phyloP scores from a whole-genome alignment of 768 basidiomycete genomes.

The Mycena olivaceomarginata region DNA sequence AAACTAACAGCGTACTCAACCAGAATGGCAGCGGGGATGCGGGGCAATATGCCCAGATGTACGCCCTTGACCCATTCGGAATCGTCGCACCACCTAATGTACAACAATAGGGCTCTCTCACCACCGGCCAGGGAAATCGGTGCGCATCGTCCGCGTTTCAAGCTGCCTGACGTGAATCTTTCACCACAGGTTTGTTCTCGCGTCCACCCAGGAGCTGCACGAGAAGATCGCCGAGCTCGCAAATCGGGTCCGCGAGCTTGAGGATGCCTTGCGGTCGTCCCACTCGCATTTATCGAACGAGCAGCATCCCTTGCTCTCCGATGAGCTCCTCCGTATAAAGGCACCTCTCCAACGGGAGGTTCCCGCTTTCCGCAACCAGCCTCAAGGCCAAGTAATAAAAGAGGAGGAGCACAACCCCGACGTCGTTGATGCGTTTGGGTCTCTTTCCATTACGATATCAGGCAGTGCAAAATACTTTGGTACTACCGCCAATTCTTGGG shows the following conservation, averaged over 20 bases:
- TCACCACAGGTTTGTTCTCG: conserved; percentile 79
- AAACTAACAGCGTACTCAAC: conserved; percentile 67
- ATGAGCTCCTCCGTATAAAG: conserved; percentile 85
- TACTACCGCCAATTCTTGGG: conserved; percentile 86
- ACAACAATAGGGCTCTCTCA: conserved; percentile 76
- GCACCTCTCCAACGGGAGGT: conserved; percentile 84
- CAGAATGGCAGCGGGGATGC: conserved; percentile 73
- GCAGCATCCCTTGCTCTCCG: conserved; percentile 79
- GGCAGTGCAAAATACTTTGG: conserved; percentile 88
- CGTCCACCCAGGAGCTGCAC: conserved; percentile 87
- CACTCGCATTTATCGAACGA: conserved; percentile 77
- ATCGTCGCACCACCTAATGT: conserved; percentile 40
- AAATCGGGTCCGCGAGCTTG: conserved; percentile 84
- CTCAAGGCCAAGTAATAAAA: conserved; percentile 62
- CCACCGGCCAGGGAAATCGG: conserved; percentile 91
- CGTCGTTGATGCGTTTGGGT: conserved; percentile 88
- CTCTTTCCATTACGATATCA: conserved; percentile 82
- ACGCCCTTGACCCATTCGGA: conserved; percentile 51
- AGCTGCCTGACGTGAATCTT: background rate
- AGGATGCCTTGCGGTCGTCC: conserved; percentile 79
- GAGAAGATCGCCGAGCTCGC: conserved; percentile 88
- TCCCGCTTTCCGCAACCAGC: conserved; percentile 62
- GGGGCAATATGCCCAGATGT: conserved; percentile 91
- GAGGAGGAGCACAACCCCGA: conserved; percentile 82
- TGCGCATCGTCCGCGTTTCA: conserved; percentile 50